These are phyloP conservation scores for Trifolium pratense DNA, from an alignment of 306 rosid genomes.

Conservation along the genomic window DNA sequence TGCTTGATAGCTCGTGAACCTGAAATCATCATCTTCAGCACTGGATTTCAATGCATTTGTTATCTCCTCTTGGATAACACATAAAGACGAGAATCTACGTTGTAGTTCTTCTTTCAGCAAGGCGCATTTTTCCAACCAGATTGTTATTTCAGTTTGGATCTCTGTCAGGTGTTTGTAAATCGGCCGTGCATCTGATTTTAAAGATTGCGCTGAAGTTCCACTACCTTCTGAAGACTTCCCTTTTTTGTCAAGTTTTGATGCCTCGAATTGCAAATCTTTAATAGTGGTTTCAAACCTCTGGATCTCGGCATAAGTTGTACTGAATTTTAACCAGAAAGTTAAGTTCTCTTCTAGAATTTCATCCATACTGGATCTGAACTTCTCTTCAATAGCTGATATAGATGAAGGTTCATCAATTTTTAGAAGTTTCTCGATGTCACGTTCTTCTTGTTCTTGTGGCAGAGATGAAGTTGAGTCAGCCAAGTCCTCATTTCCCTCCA, in stretches of 20 bases:
- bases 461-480: conserved; percentile 35
- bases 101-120: conserved; percentile 72
- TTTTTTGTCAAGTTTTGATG: conserved; percentile 57
- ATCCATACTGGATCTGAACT: conserved; percentile 69
- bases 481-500: conserved; percentile 53
- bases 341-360: conserved; percentile 90
- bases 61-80: conserved; percentile 82
- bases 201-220: conserved; percentile 36
- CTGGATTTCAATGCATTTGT: conserved; percentile 77
- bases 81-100: conserved; percentile 72
- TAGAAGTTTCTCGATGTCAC: conserved; percentile 43
- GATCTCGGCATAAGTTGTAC: conserved; percentile 72
- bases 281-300: conserved; percentile 70
- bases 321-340: conserved; percentile 83
- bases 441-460: conserved; percentile 23
- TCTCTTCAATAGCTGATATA: conserved; percentile 67
- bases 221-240: conserved; percentile 54
- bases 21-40: conserved; percentile 87
- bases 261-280: conserved; percentile 66
- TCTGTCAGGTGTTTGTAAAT: conserved; percentile 83
- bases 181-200: conserved; percentile 80
- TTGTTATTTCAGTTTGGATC: conserved; percentile 69
- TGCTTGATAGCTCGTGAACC: conserved; percentile 92
- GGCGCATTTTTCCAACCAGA: conserved; percentile 68
- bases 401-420: conserved; percentile 43